Evolutionary conservation across 2,329 filamentous ascomycete species (phyloP).

Genomic region (Botrytis porri): DNA sequence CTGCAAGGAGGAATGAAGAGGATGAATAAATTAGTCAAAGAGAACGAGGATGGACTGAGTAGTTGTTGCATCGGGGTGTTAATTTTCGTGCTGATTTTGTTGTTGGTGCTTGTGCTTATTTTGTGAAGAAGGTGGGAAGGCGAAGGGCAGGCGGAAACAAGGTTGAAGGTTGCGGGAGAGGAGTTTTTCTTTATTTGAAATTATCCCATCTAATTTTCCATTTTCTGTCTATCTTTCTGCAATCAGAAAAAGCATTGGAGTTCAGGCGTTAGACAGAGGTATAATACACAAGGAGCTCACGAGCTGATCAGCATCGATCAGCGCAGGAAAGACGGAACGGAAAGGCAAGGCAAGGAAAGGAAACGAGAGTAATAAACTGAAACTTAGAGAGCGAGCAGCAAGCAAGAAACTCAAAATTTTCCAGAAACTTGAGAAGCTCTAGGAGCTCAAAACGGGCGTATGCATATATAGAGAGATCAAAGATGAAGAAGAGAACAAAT

Average conservation of each 20-base stretch:
- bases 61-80: slow-evolving; percentile 88
- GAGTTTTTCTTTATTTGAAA: not conserved
- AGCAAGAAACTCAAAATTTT: not conserved
- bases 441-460: not conserved
- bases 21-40: slow-evolving; percentile 77
- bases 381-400: not conserved
- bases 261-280: not conserved
- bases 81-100: slow-evolving; percentile 81
- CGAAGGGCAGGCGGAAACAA: too few relatives aligned
- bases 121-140: slow-evolving; percentile 41
- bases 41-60: slow-evolving; percentile 85
- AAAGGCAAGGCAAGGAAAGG: not conserved
- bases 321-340: not conserved
- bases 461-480: not conserved
- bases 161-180: too few relatives aligned
- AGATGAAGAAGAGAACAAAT: not conserved
- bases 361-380: not conserved
- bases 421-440: not conserved
- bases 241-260: slow-evolving; percentile 4
- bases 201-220: not conserved
- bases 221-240: not conserved
- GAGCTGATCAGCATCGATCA: not conserved
- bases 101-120: slow-evolving; percentile 74
- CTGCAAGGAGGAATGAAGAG: slow-evolving; percentile 83
- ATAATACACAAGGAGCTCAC: not conserved